Evolutionary conservation across 768 basidiomycete genomes (phyloP).

Genomic region (Termitomyces sp.): DNA sequence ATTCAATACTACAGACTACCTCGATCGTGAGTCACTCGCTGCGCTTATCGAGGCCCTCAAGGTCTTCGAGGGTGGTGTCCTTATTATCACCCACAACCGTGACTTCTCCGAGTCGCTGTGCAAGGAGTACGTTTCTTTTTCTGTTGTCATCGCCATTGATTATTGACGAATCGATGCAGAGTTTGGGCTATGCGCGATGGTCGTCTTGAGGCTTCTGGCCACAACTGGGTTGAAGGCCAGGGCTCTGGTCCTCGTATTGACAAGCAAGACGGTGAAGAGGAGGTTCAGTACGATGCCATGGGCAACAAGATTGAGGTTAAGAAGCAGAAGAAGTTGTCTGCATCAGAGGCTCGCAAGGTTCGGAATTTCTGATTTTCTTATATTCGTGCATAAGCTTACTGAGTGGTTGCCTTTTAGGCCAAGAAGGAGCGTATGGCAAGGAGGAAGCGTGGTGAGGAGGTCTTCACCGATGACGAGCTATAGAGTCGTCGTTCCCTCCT

Average conservation of each 20-base stretch:
- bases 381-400: not conserved
- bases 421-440: slow-evolving; percentile 97
- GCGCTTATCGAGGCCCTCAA: slow-evolving; percentile 98
- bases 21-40: slow-evolving; percentile 98
- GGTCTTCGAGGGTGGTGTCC: slow-evolving; percentile 97
- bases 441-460: slow-evolving; percentile 82
- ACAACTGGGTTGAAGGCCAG: slow-evolving; percentile 99
- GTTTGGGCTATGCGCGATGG: slow-evolving; percentile 99
- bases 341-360: slow-evolving; percentile 79
- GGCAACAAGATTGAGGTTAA: slow-evolving; percentile 90
- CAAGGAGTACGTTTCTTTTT: slow-evolving; percentile 48
- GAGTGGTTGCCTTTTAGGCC: slow-evolving; percentile 22
- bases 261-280: slow-evolving; percentile 88
- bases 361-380: slow-evolving; percentile 6
- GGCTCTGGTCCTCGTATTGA: slow-evolving; percentile 93
- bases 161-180: slow-evolving; percentile 20
- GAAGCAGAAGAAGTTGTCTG: slow-evolving; percentile 83
- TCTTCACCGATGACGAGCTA: slow-evolving; percentile 56
- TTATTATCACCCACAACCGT: slow-evolving; percentile 95
- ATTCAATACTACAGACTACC: slow-evolving; percentile 62
- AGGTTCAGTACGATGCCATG: slow-evolving; percentile 93
- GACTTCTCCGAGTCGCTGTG: slow-evolving; percentile 99
- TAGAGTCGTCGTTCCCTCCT: slow-evolving; percentile 21
- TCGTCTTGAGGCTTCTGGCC: slow-evolving; percentile 91
- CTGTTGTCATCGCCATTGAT: not conserved